Base-by-base conservation (phyloP, 768 basidiomycete genomes). In the Agaricus sinodeliciosus region DNA sequence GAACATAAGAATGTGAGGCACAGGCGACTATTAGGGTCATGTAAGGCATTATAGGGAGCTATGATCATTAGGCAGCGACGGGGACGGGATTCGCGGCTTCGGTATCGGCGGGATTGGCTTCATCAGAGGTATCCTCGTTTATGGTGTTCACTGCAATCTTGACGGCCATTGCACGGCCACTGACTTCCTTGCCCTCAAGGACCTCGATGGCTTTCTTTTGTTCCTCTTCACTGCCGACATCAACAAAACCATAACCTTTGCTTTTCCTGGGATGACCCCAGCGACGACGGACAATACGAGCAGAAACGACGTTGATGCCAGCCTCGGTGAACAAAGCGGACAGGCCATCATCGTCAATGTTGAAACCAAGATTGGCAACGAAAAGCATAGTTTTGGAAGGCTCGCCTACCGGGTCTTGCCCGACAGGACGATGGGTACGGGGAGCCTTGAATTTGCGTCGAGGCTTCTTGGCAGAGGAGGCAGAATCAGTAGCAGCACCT, bases 181-280 rank as follows among this genome's bases (percentile, higher is more conserved):
- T 84, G 52, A 99, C 73, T 57, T 95, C 87, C 69, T 90, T 91
- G 67, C 90, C 93, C 61, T 94, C 79, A 57, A 94, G 79, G 59
- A 82, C 81, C 52, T 82, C 82, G 57, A 99, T 87, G 49, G 93
- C 95, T 74, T 93, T 92, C 67, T 85, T 69, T 75, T 99, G 95
- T 70, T 94, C 84, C 61, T 83, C 88, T 69, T 93, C 86, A 60
- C 74, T 74, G 56, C 88, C 91, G 57, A 96, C 91, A 61, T 98
- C 94, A 65, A 99, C 95, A 64, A 99, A 99, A 48, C 93, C 95
- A 69, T 94, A 98, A 52, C 95, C 95, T 72, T 95, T 95, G 79
- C 88, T 91, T 70, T 83, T 88, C 67, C 87, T 81, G 63, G 87
- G 86, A 40, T 81, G 80, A 3, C 90, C 91, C 78, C 81, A 91